These are phyloP conservation scores for Epichloe brachyelytri DNA, from an alignment of 2,329 filamentous ascomycete genomes.

Conservation along the genomic window DNA sequence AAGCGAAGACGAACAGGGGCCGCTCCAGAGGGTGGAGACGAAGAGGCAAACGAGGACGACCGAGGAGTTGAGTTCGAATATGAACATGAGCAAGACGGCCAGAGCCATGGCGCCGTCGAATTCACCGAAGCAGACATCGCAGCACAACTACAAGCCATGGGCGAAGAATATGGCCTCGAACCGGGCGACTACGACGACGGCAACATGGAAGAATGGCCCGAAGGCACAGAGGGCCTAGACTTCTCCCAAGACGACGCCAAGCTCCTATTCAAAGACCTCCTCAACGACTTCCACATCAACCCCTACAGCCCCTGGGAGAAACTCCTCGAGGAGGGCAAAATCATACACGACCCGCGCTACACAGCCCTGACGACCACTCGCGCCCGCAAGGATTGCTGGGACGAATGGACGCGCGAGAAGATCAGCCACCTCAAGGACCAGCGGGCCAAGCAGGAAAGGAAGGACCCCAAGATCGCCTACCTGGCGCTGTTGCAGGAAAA, in stretches of 20 bases:
- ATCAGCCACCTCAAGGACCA: slow-evolving; percentile 61
- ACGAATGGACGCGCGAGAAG: slow-evolving; percentile 67
- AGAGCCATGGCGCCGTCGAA: slow-evolving; percentile 46
- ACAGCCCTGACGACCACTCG: slow-evolving; percentile 72
- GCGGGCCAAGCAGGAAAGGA: slow-evolving; percentile 63
- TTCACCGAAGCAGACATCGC: slow-evolving; percentile 93
- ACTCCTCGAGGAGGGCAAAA: slow-evolving; percentile 65
- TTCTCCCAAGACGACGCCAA: slow-evolving; percentile 65
- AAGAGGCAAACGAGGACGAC: slow-evolving; percentile 26
- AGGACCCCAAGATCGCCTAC: slow-evolving; percentile 73
- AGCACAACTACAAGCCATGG: slow-evolving; percentile 82
- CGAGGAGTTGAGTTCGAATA: slow-evolving; percentile 13
- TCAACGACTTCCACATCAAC: slow-evolving; percentile 70
- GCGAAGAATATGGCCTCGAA: slow-evolving; percentile 67
- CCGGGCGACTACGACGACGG: slow-evolving; percentile 64
- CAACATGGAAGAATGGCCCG: slow-evolving; percentile 48
- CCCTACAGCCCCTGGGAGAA: slow-evolving; percentile 91
- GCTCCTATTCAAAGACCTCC: slow-evolving; percentile 70
- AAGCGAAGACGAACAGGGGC: slow-evolving; percentile 48
- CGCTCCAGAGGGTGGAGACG: slow-evolving; percentile 38
- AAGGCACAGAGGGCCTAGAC: slow-evolving; percentile 56
- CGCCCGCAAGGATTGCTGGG: slow-evolving; percentile 68
- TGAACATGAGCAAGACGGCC: neutral
- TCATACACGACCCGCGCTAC: slow-evolving; percentile 80
- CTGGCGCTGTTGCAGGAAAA: slow-evolving; percentile 67